A percentile compares a stretch with the other conserved stretches of the same genome.
Evolutionary conservation across 345 rosid genomes (phyloP).

Genomic region (Zanthoxylum bungeanum): DNA sequence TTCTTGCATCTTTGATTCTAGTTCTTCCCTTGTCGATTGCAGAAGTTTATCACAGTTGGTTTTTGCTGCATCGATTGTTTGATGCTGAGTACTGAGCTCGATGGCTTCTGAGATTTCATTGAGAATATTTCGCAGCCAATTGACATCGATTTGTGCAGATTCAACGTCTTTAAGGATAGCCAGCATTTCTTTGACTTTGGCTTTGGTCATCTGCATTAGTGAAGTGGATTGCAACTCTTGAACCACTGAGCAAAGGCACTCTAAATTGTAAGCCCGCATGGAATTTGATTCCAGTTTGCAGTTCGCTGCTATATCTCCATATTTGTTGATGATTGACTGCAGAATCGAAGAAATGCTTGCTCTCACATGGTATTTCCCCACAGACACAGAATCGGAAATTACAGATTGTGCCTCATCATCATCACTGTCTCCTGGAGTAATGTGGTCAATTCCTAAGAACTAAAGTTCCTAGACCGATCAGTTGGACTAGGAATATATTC

Average conservation of each 20-base stretch:
- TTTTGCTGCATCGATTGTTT: constrained; percentile 33
- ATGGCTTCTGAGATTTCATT: constrained; percentile 32
- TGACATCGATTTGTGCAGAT: constrained; percentile 54
- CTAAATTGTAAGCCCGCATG: constrained; percentile 64
- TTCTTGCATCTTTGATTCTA: constrained; percentile 34
- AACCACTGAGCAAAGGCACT: constrained; percentile 66
- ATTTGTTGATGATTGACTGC: constrained; percentile 49
- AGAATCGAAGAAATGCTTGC: constrained; percentile 49
- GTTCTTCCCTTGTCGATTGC: constrained; percentile 30
- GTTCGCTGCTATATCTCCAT: constrained; percentile 82
- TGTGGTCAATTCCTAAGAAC: constrained; percentile 39
- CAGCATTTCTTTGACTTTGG: constrained; percentile 58
- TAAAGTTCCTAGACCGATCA: constrained; percentile 30
- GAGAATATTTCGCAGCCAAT: constrained; percentile 56
- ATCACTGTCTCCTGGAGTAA: constrained; percentile 36
- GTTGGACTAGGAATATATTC: constrained; percentile 11
- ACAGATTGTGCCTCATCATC: constrained; percentile 57
- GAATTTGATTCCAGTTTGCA: constrained; percentile 66
- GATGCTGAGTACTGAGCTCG: constrained; percentile 30
- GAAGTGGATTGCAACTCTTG: constrained; percentile 64
- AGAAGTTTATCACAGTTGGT: constrained; percentile 25
- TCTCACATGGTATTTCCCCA: constrained; percentile 70
- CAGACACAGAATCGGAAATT: constrained; percentile 64
- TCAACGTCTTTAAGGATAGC: constrained; percentile 84
- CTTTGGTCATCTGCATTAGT: constrained; percentile 52